These are phyloP conservation scores for Neurospora sp. DNA, from an alignment of 2,329 filamentous ascomycete genomes.

Conservation along the genomic window DNA sequence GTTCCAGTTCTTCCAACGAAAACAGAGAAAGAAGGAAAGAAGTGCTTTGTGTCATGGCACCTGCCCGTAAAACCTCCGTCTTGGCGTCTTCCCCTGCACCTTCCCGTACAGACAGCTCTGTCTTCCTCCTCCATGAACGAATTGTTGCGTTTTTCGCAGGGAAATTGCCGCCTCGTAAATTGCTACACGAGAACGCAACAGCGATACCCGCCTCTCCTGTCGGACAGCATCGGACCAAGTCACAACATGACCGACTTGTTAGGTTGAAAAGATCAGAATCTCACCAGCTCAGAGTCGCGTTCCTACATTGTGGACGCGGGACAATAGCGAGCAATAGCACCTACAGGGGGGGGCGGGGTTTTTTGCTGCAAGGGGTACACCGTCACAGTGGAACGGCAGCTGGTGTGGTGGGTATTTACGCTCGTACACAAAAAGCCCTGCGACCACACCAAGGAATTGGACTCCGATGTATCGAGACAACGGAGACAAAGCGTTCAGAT, in stretches of 20 bases:
- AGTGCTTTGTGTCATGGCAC: neutral
- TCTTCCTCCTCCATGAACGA: neutral
- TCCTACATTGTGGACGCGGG: neutral
- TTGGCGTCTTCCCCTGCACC: neutral
- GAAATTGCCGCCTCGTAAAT: neutral
- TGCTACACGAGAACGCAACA: neutral
- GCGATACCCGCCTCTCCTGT: neutral
- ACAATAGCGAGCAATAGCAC: neutral
- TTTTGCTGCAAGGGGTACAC: neutral
- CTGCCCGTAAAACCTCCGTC: neutral
- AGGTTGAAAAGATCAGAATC: neutral
- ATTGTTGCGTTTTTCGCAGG: neutral
- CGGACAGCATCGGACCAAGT: neutral
- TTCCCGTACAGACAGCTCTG: neutral
- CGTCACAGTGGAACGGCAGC: neutral
- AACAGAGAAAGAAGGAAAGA: neutral
- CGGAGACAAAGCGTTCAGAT: neutral
- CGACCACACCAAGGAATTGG: neutral
- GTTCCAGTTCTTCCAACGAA: neutral
- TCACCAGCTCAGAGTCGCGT: neutral
- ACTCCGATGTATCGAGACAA: neutral
- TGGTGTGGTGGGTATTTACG: neutral
- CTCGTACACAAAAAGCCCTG: neutral
- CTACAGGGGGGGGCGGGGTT: neutral
- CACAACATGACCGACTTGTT: neutral